Evolutionary conservation across 768 basidiomycete species (phyloP).

Genomic region (Russula olivacea): DNA sequence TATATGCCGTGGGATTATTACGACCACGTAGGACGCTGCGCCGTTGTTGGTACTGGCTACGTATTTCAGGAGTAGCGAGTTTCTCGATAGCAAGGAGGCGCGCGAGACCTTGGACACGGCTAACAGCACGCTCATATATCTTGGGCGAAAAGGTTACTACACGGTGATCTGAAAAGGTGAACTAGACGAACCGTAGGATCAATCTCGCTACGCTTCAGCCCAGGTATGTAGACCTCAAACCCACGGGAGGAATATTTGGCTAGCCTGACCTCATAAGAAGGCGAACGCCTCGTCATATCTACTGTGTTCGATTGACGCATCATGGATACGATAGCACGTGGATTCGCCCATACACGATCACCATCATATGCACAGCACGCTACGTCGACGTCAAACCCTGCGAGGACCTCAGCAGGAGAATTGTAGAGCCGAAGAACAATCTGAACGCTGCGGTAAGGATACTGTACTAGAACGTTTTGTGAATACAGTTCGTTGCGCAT

Average conservation of each 20-base stretch:
- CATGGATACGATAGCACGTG: constrained; percentile 52
- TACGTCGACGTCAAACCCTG: constrained; percentile 63
- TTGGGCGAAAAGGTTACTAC: constrained; percentile 24
- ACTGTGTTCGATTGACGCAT: constrained; percentile 64
- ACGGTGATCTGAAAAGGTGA: background rate
- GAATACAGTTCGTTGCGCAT: background rate
- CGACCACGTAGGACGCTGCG: constrained; percentile 48
- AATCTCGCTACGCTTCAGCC: constrained; percentile 43
- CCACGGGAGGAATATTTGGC: constrained; percentile 51
- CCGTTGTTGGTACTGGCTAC: constrained; percentile 42
- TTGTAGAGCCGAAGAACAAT: constrained; percentile 59
- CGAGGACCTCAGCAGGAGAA: constrained; percentile 59
- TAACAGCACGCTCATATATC: constrained; percentile 58
- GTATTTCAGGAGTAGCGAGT: constrained; percentile 40
- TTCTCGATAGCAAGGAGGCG: constrained; percentile 59
- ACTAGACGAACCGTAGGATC: constrained; percentile 48
- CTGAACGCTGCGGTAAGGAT: constrained; percentile 61
- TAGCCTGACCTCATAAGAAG: constrained; percentile 58
- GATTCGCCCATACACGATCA: constrained; percentile 52
- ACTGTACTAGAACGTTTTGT: constrained; percentile 42
- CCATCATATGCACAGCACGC: constrained; percentile 55
- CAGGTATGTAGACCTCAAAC: constrained; percentile 54
- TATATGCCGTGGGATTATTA: background rate
- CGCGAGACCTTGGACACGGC: constrained; percentile 52
- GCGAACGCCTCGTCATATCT: constrained; percentile 56